phyloP scores from a whole-genome alignment of 352 stramenopile species.

The Globisporangium alternatum region DNA sequence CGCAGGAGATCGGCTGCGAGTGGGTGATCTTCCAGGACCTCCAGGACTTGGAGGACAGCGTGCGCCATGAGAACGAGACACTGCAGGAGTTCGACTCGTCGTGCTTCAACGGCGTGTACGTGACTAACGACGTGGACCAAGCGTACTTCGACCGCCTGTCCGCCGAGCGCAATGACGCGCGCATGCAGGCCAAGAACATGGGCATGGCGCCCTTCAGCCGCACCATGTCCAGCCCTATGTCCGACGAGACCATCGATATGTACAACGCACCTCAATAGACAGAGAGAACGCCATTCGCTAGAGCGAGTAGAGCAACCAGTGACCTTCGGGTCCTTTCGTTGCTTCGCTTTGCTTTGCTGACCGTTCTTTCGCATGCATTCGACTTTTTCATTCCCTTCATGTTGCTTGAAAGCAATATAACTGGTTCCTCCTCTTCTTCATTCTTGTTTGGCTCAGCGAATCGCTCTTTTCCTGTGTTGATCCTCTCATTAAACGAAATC shows the following conservation, averaged over 20 bases:
- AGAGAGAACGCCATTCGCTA: background rate
- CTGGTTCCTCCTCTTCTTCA: background rate
- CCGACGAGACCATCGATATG: slow-evolving; percentile 86
- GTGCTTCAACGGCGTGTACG: slow-evolving; percentile 97
- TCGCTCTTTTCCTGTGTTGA: background rate
- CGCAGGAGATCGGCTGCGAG: slow-evolving; percentile 92
- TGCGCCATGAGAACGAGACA: slow-evolving; percentile 65
- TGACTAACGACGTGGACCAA: slow-evolving; percentile 92
- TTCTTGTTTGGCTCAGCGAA: background rate
- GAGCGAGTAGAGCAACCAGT: background rate
- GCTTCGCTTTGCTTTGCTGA: background rate
- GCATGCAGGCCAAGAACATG: slow-evolving; percentile 85
- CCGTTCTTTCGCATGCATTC: background rate
- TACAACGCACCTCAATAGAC: slow-evolving; percentile 84
- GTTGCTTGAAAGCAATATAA: slow-evolving; percentile 3
- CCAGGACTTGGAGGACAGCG: slow-evolving; percentile 90
- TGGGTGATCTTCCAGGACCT: slow-evolving; percentile 95
- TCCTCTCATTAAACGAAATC: background rate
- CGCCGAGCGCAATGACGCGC: slow-evolving; percentile 72
- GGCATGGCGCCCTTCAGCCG: slow-evolving; percentile 72
- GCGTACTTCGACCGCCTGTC: slow-evolving; percentile 83
- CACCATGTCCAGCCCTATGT: slow-evolving; percentile 74
- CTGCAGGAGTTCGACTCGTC: slow-evolving; percentile 93
- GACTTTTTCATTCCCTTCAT: background rate
- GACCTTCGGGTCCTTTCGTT: too few species aligned